Conservation (phyloP, 192 early-diverging fungal genomes). For the Entrophospora sp. region DNA sequence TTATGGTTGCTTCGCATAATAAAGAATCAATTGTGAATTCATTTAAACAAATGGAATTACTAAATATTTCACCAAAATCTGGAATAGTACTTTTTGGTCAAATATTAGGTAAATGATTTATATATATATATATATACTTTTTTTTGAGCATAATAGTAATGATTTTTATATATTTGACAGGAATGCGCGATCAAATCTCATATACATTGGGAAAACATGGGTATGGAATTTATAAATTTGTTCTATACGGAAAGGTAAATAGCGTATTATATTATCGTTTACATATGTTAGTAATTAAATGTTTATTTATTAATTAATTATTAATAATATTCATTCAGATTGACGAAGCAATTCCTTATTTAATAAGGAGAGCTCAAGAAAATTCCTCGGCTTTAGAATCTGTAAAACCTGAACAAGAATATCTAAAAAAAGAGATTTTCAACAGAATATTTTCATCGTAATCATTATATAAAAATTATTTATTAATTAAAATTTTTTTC, state of each 20-base stretch:
- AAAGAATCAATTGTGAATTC: conserved; percentile 61
- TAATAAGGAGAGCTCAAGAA: conserved; percentile 89
- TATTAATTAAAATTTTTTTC: too few relatives aligned
- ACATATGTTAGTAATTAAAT: background rate
- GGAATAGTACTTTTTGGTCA: conserved; percentile 85
- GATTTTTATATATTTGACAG: conserved; percentile 8
- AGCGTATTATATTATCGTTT: background rate
- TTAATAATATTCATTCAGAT: conserved; percentile 31
- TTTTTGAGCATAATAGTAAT: background rate
- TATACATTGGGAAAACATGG: conserved; percentile 69
- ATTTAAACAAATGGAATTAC: conserved; percentile 48
- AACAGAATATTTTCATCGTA: too few relatives aligned
- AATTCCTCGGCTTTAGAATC: too few relatives aligned
- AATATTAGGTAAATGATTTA: conserved; percentile 57
- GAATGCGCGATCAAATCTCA: conserved; percentile 89
- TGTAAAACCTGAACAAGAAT: too few relatives aligned
- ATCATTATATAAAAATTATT: too few relatives aligned
- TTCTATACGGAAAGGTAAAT: conserved; percentile 69
- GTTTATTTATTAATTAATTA: background rate
- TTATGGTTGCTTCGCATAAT: conserved; percentile 91
- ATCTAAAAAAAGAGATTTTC: too few relatives aligned
- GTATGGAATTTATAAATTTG: conserved; percentile 83
- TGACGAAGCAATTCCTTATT: conserved; percentile 84
- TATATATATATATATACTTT: background rate
- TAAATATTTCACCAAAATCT: conserved; percentile 40